phyloP scores from a whole-genome alignment of 768 basidiomycete genomes.

The Auricularia heimuer region DNA sequence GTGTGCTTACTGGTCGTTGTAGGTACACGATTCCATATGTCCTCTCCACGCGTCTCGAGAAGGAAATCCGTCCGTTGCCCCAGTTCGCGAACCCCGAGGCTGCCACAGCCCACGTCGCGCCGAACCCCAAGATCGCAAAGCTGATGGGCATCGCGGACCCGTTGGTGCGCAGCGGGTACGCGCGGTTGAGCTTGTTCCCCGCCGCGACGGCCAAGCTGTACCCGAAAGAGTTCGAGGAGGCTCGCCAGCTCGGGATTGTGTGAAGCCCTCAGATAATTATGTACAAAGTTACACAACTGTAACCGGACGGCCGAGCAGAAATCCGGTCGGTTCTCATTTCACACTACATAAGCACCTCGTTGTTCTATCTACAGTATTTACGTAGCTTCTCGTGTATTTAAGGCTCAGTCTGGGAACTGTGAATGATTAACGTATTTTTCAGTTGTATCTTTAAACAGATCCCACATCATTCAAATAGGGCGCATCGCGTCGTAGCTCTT shows the following conservation, averaged over 20 bases:
- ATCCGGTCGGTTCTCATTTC: too few species aligned
- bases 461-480: too few species aligned
- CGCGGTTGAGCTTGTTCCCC: conserved; percentile 19
- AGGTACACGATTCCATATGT: conserved; percentile 24
- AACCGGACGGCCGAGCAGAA: too few species aligned
- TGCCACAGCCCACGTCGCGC: conserved; percentile 18
- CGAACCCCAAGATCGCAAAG: conserved; percentile 17
- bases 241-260: not conserved
- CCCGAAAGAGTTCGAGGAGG: conserved; percentile 10
- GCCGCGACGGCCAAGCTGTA: conserved; percentile 18
- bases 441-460: too few species aligned
- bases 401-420: too few species aligned
- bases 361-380: too few species aligned
- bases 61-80: conserved; percentile 16
- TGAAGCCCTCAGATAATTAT: not conserved
- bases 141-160: conserved; percentile 20
- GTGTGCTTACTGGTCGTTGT: too few species aligned
- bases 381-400: too few species aligned
- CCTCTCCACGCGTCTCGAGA: conserved; percentile 21
- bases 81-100: conserved; percentile 16
- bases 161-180: conserved; percentile 20
- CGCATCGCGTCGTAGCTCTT: too few species aligned
- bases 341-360: too few species aligned
- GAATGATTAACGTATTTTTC: too few species aligned
- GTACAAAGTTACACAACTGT: too few species aligned